Evolutionary conservation across 1,284 basidiomycete genomes (phyloP), one percentile per base, ranked within the genome.

Genomic region (Boletellus sp.): DNA sequence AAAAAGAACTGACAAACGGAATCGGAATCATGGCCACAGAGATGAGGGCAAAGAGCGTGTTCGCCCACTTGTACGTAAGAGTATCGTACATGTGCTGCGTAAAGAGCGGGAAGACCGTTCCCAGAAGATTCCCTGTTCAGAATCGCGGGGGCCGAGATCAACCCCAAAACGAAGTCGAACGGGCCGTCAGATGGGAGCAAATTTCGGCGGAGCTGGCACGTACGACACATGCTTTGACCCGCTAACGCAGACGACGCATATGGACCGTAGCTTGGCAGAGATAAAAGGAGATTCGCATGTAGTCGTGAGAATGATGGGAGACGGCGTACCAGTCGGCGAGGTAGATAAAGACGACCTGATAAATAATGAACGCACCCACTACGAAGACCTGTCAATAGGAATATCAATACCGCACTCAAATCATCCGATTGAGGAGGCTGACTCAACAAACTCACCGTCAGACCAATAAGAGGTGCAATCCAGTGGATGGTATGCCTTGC

Each of bases 201-300:
- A 35, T 39, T 28, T 32, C 16, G 5, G 30, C 35, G 26, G 44
- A 49, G 33, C 21, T 16, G 19, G 15, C 15, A 73, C 78, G 60
- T 70, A 81, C 88, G 77, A 55, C 77, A 81, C 37, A 91, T 71
- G 63, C 83, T 86, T 67, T 91, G 89, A 0, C 86, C 89, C 0
- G 89, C 89, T 18, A 90, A 70, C 1, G 89, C 88, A 1, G 86
- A 89, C 0, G 85, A 88, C 5, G 89, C 89, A 56, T 83, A 91
- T 2, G 82, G 77, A 1, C 84, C 84, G 53, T 88, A 87, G 59
- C 83, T 86, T 51, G 54, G 28, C 30, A 36, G 22, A 18, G 13
- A 44, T 12, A 45, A 43, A 35, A 3, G 1, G 36, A 24, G 36
- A 51, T 60, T 49, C 44, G 36, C 16, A 35, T 28, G 2, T 4